Percentiles rank a stretch among this genome's conserved stretches.
These are phyloP conservation scores for Umbellularia californica DNA, from an alignment of 164 flowering plant species.

Conservation along the genomic window DNA sequence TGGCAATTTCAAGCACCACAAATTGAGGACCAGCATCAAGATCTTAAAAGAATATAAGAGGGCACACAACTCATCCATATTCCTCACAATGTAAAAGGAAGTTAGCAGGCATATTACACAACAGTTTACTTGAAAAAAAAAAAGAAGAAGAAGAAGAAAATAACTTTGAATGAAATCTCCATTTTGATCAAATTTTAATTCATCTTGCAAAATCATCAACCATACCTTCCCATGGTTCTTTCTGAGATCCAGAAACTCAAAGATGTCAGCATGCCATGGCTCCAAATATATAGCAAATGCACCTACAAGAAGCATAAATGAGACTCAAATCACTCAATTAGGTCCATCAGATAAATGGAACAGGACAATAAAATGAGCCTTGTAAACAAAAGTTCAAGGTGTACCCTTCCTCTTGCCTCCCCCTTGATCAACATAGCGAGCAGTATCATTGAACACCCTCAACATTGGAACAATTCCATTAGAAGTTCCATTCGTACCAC, in stretches of 20 bases:
- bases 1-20: too few species aligned
- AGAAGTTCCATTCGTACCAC: conserved; percentile 98
- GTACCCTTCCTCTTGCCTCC: conserved; percentile 99
- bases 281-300: conserved; percentile 98
- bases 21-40: too few species aligned
- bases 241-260: conserved; percentile 88
- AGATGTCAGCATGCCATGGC: conserved; percentile 99
- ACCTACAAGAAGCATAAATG: conserved; percentile 39
- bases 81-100: too few species aligned
- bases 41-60: too few species aligned
- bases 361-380: background rate
- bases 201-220: background rate
- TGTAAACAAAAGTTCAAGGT: background rate
- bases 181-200: too few species aligned
- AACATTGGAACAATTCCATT: conserved; percentile 99
- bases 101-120: too few species aligned
- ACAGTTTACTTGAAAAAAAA: too few species aligned
- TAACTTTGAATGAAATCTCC: too few species aligned
- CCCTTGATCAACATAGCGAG: conserved; percentile 99
- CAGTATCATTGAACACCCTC: conserved; percentile 96
- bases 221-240: conserved; percentile 97
- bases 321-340: background rate
- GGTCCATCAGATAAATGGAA: background rate
- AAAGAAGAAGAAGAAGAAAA: too few species aligned
- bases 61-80: too few species aligned